Base-by-base conservation (phyloP, 768 basidiomycete species). In the Leccinellum albellum region DNA sequence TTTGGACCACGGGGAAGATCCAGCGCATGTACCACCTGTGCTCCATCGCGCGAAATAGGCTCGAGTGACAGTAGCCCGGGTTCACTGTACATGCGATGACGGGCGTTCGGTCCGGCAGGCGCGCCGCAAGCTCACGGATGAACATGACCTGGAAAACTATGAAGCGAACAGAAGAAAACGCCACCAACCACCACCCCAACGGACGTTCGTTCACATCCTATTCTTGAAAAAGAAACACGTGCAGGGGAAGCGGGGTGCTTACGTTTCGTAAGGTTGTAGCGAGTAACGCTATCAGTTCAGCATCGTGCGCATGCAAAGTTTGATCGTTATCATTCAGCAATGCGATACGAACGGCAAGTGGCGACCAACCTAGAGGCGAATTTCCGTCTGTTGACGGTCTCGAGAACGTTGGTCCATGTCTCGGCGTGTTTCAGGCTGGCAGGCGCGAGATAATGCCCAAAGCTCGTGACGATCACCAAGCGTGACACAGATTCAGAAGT, bases 1-100 rank as follows among this genome's bases (percentile, higher is more conserved):
- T 42, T 33, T 56, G 58, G 32, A 64, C 44, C 17, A 59, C 6
- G 7, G 51, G 26, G 13, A 57, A 21, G 17, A 60, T 2, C 35
- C 50, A 60, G 3, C 51, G 20, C n/a, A 40, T 6, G 37, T 52
- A 59, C 54, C 63, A 50, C n/a, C 26, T 53, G 35, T 29, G 24
- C n/a, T 68, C 59, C 13, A 50, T 15, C 6, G 57, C 59, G 35
- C 70, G 66, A 23, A 60, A 61, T 6, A 76, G 59, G 7, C 51
- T 50, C 12, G 74, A 74, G 32, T 58, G 31, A 33, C 70, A 74
- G 51, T 65, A 69, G 2, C 75, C 74, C 1, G 76, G 72, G 47
- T 70, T 61, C 21, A 71, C 65, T 35, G 66, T 51, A 23, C 64
- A 66, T 12, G 66, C 59, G 1, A 70, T 62, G 12, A 75, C 46